A percentile compares a stretch with the other conserved stretches of the same genome.
Evolutionary conservation across 2,329 filamentous ascomycete genomes (phyloP).

Genomic region (Trichophaea hybrida): DNA sequence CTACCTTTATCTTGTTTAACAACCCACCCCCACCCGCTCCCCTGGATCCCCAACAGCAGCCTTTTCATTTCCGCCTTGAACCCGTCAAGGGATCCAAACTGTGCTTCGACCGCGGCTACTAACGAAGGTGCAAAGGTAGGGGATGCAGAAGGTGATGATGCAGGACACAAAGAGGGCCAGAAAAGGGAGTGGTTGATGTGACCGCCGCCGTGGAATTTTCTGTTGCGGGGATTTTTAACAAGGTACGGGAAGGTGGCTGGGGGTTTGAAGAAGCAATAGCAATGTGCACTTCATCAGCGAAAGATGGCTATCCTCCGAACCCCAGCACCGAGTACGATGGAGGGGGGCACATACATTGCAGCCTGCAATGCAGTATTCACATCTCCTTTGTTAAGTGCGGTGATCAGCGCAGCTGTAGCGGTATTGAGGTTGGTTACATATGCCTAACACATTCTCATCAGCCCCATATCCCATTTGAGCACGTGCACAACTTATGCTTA

Average conservation of each 20-base stretch:
- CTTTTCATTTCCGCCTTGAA: constrained; percentile 46
- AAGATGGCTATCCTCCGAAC: no score
- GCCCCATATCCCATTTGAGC: no score
- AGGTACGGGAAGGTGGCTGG: no score
- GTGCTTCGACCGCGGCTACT: constrained; percentile 29
- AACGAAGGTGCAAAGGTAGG: constrained; percentile 34
- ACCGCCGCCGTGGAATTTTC: constrained; percentile 32
- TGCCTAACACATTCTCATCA: no score
- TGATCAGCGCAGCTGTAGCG: constrained; percentile 48
- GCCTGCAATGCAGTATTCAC: neutral
- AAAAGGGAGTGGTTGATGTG: constrained; percentile 55
- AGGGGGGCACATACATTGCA: neutral
- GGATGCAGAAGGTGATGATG: neutral
- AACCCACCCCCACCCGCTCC: constrained; percentile 45
- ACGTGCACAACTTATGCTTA: neutral
- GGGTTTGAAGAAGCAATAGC: no score
- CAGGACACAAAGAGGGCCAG: constrained; percentile 35
- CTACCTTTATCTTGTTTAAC: constrained; percentile 40
- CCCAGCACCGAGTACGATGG: no score
- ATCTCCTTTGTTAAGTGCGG: constrained; percentile 35
- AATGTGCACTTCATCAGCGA: no score
- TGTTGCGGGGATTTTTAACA: neutral
- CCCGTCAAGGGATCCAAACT: constrained; percentile 40
- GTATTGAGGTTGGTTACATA: constrained; percentile 84
- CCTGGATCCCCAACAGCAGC: constrained; percentile 46